phyloP scores from a whole-genome alignment of 129 eudicot genomes.

The Tagetes patula region DNA sequence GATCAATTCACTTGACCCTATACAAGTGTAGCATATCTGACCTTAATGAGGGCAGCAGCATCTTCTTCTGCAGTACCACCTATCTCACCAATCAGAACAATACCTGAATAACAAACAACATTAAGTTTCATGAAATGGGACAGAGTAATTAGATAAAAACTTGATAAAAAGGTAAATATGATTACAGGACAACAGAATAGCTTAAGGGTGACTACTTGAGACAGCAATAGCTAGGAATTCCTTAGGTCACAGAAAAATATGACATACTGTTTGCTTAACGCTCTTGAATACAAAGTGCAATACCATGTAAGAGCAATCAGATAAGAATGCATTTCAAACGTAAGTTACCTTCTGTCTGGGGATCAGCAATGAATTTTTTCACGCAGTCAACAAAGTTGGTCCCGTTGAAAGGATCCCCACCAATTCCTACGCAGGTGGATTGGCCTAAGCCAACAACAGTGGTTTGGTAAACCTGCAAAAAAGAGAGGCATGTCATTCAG shows the following conservation, averaged over 20 bases:
- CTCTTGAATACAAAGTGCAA: not conserved
- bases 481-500: constrained; percentile 7
- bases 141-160: not conserved
- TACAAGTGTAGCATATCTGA: constrained; percentile 28
- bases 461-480: constrained; percentile 89
- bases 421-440: constrained; percentile 96
- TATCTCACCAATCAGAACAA: constrained; percentile 92
- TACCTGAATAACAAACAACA: constrained; percentile 54
- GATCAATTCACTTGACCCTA: constrained; percentile 14
- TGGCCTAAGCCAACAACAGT: constrained; percentile 97
- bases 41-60: constrained; percentile 99
- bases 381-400: constrained; percentile 98
- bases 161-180: not conserved
- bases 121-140: not conserved
- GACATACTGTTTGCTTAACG: not conserved
- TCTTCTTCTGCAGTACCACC: constrained; percentile 99
- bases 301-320: not conserved
- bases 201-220: constrained; percentile 20
- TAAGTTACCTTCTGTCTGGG: constrained; percentile 94
- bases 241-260: not conserved
- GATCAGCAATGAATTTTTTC: constrained; percentile 88
- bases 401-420: constrained; percentile 99
- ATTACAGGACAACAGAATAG: not conserved
- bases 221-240: not conserved
- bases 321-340: not conserved